Base-by-base conservation (phyloP, 2,329 filamentous ascomycete genomes). In the Claviceps monticola region DNA sequence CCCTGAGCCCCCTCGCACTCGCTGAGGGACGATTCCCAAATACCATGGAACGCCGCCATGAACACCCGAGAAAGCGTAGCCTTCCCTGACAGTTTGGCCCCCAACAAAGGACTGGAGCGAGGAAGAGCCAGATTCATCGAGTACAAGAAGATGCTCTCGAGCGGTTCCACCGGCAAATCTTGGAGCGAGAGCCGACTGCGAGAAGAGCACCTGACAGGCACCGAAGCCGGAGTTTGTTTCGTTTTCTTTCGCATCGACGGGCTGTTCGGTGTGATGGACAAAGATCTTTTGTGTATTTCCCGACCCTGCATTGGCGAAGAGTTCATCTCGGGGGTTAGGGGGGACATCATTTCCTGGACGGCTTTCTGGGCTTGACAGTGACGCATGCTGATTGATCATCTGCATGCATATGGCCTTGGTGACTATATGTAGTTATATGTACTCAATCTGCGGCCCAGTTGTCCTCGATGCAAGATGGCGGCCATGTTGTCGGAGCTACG, bases 121-220 rank as follows among this genome's bases (percentile, higher is more conserved):
- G 29, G 29, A 3, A 34, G 29, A 34, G 29, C 9, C 9, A 34
- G 29, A 34, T 34, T 34, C 29, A 0, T 60, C 49, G 75, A 78
- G 50, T 73, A 62, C 55, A 74, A 62, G 51, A 79, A 71, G 46
- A 81, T 76, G 34, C 55, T 66, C 59, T 79, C 74, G 11, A 80
- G 67, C 23, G 80, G 64, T 60, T 80, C 77, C 6, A 70, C 59
- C 0, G 78, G 78, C 9, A 80, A 62, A 36, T 59, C 57, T 49
- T 68, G 62, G n/a, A 70, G 57, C 11, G 45, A 59, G 3, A 57
- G 51, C 16, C 62, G 61, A 23, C 51, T 57, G 21, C 61, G 29
- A 34, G 29, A 34, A 11, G 29, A 4, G 9, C 9, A 34, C 9
- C 29, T 34, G 9, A 9, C 29, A 3, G 29, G 9, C 29, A 34